Base-by-base conservation (phyloP, 345 rosid species). In the Citrus trifoliata region DNA sequence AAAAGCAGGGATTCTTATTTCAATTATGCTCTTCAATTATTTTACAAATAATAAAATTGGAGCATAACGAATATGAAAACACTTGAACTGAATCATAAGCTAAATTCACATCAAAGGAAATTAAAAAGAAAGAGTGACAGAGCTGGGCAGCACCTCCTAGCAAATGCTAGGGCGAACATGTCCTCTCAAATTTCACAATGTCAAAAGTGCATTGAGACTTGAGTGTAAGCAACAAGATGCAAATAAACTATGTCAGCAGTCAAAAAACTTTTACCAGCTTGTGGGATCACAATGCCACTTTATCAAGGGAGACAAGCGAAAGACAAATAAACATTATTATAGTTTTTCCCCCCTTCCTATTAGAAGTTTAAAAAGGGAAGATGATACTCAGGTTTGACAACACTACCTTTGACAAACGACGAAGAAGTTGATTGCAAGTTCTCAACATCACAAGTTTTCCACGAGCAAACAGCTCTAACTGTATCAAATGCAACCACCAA, bases 401-500 rank as follows among this genome's bases (percentile, higher is more conserved):
- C 64, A 55, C 28, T 85, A 93, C 98, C 99, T 94, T 96, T 60
- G 98, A 94, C 73, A 94, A 92, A 70, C 99, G 94, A 68, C 99
- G 97, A 76, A 96, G 98, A 83, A 96, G 99, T 88, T 96, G 99
- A 87, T 96, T 96, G 84, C 98, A 96, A 19, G 98, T 96, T 83
- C 99, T 93, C 93, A 96, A 85, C 98, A 96, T 96, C 63, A 96
- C 99, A 80, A 96, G 97, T 82, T 96, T 93, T 78, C 99, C 99
- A 55, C 99, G 98, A 75, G 99, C 97, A 89, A 96, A 96, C 56
- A 96, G 94, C 85, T 96, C 99, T 93, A 93, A 97, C 99, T 94
- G 86, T 76, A 63, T 22, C 35, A 53, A 76, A 78, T 10, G 42
- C 33, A 63, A 37, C 59, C 73, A 71, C 19, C 70, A 75, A 67